Evolutionary conservation across 1,284 basidiomycete species (phyloP).

Genomic region (Pseudozyma sp.): DNA sequence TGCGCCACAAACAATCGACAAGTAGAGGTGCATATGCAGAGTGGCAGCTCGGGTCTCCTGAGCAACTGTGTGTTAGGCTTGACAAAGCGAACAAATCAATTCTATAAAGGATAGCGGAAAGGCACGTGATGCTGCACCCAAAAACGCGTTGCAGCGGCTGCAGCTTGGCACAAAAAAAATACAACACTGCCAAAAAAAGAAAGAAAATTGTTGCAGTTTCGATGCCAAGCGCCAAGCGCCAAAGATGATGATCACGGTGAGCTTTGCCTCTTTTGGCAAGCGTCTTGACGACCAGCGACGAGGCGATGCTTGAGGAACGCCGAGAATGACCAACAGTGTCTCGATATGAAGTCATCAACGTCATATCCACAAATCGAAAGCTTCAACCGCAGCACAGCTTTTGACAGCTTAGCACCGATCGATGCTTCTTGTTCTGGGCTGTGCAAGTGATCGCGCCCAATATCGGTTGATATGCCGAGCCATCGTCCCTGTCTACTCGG

Average conservation of each 20-base stretch:
- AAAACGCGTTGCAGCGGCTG: not conserved
- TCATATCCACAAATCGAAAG: not conserved
- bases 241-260: not conserved
- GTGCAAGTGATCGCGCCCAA: not conserved
- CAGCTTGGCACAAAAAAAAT: not conserved
- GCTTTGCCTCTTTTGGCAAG: conserved; percentile 1
- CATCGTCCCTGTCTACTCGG: too few species aligned
- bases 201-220: not conserved
- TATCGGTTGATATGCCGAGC: not conserved
- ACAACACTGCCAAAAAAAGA: conserved; percentile 1
- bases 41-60: not conserved
- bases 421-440: not conserved
- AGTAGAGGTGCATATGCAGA: not conserved
- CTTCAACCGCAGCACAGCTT: not conserved
- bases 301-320: not conserved
- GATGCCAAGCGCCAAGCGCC: not conserved
- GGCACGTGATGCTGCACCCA: conserved; percentile 10
- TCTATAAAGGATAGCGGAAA: not conserved
- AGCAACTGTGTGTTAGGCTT: not conserved
- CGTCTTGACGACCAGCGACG: not conserved
- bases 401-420: not conserved
- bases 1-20: conserved; percentile 1
- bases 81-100: too few species aligned
- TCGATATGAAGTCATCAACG: conserved; percentile 5
- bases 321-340: not conserved